A percentile compares a stretch with the other conserved stretches of the same genome.
These are phyloP conservation scores for Periconia sp. DNA, from an alignment of 2,329 filamentous ascomycete species.

Conservation along the genomic window DNA sequence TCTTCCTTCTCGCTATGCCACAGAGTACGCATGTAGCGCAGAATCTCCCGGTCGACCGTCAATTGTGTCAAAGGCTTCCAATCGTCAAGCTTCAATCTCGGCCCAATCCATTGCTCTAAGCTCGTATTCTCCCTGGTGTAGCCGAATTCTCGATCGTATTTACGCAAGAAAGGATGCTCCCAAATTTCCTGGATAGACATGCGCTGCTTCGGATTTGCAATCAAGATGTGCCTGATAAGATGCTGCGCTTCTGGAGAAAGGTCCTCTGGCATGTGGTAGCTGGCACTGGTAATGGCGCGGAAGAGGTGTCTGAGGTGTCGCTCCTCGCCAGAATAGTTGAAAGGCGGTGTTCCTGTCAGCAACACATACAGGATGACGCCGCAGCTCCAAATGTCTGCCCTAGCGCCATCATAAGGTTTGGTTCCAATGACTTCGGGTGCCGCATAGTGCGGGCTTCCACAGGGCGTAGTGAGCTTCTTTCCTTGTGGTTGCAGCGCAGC, in stretches of 20 bases:
- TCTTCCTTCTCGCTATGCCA: constrained; percentile 87
- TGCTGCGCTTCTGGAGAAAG: constrained; percentile 74
- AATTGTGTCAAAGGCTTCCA: constrained; percentile 66
- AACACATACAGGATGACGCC: constrained; percentile 81
- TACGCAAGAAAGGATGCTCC: constrained; percentile 83
- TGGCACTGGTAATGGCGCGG: constrained; percentile 59
- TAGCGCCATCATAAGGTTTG: constrained; percentile 79
- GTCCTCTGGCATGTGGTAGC: constrained; percentile 53
- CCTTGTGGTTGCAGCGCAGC: constrained; percentile 85
- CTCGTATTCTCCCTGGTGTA: constrained; percentile 64
- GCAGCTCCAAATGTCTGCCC: constrained; percentile 91
- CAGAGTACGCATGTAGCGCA: constrained; percentile 85
- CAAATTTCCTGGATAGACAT: constrained; percentile 84
- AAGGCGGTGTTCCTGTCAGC: constrained; percentile 83
- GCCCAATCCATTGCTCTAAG: constrained; percentile 59
- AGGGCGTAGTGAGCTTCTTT: constrained; percentile 84
- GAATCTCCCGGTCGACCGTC: constrained; percentile 79
- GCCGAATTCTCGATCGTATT: constrained; percentile 76
- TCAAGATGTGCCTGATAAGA: constrained; percentile 79
- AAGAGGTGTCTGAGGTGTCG: constrained; percentile 69
- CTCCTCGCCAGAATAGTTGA: constrained; percentile 58
- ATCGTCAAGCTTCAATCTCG: constrained; percentile 61
- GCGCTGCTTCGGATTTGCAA: constrained; percentile 76
- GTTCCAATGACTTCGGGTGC: constrained; percentile 88
- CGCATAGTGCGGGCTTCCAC: constrained; percentile 95